phyloP scores from a whole-genome alignment of 768 basidiomycete species.

The Amanita pallidorosea region DNA sequence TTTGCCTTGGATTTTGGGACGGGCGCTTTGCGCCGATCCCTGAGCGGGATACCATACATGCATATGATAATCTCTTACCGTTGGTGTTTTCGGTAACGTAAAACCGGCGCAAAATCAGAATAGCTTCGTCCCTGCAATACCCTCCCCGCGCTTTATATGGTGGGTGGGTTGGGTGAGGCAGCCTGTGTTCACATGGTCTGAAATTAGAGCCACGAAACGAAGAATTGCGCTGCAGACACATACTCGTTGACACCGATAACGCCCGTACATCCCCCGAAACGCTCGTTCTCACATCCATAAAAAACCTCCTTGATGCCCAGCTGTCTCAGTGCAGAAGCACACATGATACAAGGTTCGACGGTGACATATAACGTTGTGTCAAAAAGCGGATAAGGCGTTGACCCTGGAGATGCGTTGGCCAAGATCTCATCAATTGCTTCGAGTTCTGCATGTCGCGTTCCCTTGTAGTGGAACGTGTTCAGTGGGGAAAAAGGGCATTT shows the following conservation, averaged over 20 bases:
- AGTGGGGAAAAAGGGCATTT: background rate
- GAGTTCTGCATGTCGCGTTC: slow-evolving; percentile 93
- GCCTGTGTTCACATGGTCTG: slow-evolving; percentile 28
- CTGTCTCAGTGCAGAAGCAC: slow-evolving; percentile 90
- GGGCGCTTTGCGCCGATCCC: slow-evolving; percentile 52
- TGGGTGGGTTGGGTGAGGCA: slow-evolving; percentile 64
- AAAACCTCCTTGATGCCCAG: slow-evolving; percentile 83
- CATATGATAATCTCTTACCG: slow-evolving; percentile 33
- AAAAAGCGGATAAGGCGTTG: slow-evolving; percentile 51
- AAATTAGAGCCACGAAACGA: background rate
- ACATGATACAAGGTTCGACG: slow-evolving; percentile 99
- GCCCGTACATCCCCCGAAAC: slow-evolving; percentile 95
- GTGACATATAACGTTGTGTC: slow-evolving; percentile 91
- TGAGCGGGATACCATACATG: background rate
- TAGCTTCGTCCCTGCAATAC: slow-evolving; percentile 73
- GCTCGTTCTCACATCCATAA: slow-evolving; percentile 91
- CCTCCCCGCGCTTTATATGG: slow-evolving; percentile 68
- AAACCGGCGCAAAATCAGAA: slow-evolving; percentile 77
- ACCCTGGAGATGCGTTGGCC: slow-evolving; percentile 43
- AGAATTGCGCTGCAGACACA: slow-evolving; percentile 14
- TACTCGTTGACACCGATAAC: slow-evolving; percentile 84
- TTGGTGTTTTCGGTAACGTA: slow-evolving; percentile 91
- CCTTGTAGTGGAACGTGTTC: slow-evolving; percentile 45
- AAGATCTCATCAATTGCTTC: slow-evolving; percentile 92
- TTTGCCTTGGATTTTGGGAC: slow-evolving; percentile 81